A percentile compares a stretch with the other conserved stretches of the same genome.
These are phyloP conservation scores for Grifola frondosa DNA, from an alignment of 1,284 basidiomycete genomes.

Conservation along the genomic window DNA sequence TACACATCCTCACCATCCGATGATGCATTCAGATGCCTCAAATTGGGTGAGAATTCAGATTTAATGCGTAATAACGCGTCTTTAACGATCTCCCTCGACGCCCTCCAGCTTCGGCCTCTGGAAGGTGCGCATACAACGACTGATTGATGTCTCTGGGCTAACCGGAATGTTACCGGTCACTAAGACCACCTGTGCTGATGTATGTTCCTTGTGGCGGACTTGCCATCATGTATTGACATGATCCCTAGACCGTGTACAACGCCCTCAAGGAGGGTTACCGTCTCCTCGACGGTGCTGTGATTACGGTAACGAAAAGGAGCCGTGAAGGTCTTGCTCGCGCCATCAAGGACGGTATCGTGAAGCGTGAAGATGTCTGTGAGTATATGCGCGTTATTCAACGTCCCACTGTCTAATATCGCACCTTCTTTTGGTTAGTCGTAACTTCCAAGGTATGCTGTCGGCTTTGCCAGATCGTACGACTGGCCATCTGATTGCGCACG, in stretches of 20 bases:
- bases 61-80: background rate
- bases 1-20: constrained; percentile 5
- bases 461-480: constrained; percentile 12
- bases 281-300: constrained; percentile 84
- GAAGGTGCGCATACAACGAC: constrained; percentile 50
- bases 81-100: constrained; percentile 4
- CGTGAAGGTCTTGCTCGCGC: constrained; percentile 74
- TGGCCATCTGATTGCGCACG: constrained; percentile 13
- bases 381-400: no score
- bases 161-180: constrained; percentile 50
- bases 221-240: constrained; percentile 2
- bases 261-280: constrained; percentile 77
- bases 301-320: constrained; percentile 88
- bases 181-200: constrained; percentile 57
- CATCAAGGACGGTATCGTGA: constrained; percentile 72
- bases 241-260: constrained; percentile 56
- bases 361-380: constrained; percentile 76
- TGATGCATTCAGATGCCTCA: constrained; percentile 52
- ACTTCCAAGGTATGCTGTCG: constrained; percentile 63
- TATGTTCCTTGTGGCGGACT: constrained; percentile 29
- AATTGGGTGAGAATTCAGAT: constrained; percentile 46
- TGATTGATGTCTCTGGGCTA: no score
- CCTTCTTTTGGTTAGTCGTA: constrained; percentile 44
- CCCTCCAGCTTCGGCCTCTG: constrained; percentile 62
- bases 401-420: background rate